Evolutionary conservation across 495 filamentous ascomycete species (phyloP), one percentile per base, ranked within the genome.

Genomic region (Pyrenula aspistea): DNA sequence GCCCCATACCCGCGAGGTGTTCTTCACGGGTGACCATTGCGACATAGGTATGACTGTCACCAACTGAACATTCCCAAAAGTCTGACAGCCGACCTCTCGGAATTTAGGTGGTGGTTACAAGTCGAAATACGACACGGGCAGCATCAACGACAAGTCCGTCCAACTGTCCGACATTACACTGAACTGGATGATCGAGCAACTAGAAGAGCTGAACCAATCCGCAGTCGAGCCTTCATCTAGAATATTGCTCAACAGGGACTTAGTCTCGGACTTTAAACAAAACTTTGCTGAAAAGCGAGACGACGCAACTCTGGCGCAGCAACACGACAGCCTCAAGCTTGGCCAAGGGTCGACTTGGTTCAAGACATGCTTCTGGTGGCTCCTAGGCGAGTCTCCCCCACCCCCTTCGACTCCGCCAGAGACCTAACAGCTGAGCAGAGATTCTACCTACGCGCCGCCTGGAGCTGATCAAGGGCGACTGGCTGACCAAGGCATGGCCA

Each of bases 151-250:
- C 31, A 42, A 42, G 15, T 42, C 31, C 31, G 31, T 42, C 8
- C 31, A 42, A 42, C 61, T 73, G 49, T 68, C 66, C 12, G 67
- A 75, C 51, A 66, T 70, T 21, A 63, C 72, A 22, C 61, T 75
- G 1, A 59, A 62, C 10, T 74, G 71, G 71, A 74, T 74, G 70
- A 62, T 74, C 24, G 58, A 68, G 12, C 69, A 72, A 53, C 31
- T 42, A 4, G 31, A 61, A 61, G 61, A 65, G 36, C 53, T 56
- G 61, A 61, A 65, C 3, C 61, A 36, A 3, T 52, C 22, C 0
- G 51, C 31, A 60, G 63, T 62, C 2, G 25, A 54, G 21, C 57
- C 65, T 11, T 54, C 55, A 2, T 36, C 51, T 12, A 65, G 59
- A 10, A 61, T 61, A 3, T 51, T 67, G 42, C 58, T 61, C 51